phyloP scores from a whole-genome alignment of 2,329 filamentous ascomycete species.

The Penicillium sp. region DNA sequence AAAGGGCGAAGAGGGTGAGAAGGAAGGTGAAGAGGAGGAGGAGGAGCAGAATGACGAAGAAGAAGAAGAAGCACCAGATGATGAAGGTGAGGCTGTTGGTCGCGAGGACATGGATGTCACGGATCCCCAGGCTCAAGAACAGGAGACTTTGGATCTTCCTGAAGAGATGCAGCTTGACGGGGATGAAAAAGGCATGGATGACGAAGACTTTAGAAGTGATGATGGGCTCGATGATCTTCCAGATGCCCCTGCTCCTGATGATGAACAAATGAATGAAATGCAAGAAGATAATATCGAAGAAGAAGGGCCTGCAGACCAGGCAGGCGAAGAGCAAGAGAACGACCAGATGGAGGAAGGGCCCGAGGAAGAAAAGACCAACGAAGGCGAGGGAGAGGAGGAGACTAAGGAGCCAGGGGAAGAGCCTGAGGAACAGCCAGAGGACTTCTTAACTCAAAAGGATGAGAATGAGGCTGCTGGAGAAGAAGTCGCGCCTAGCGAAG shows the following conservation, averaged over 20 bases:
- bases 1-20: conserved; percentile 44
- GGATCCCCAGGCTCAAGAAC: conserved; percentile 79
- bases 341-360: conserved; percentile 47
- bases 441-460: conserved; percentile 53
- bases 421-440: conserved; percentile 58
- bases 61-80: conserved; percentile 53
- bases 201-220: conserved; percentile 44
- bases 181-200: conserved; percentile 61
- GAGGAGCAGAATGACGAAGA: conserved; percentile 64
- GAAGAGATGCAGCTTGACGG: conserved; percentile 86
- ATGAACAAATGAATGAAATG: conserved; percentile 40
- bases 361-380: conserved; percentile 48
- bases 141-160: conserved; percentile 80
- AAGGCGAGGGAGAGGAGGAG: conserved; percentile 55
- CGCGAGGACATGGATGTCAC: conserved; percentile 67
- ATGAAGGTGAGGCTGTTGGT: conserved; percentile 67
- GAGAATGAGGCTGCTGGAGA: conserved; percentile 58
- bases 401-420: conserved; percentile 47
- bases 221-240: conserved; percentile 55
- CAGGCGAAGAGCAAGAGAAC: conserved; percentile 34
- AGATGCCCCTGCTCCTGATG: conserved; percentile 43
- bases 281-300: conserved; percentile 36
- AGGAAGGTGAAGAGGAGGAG: conserved; percentile 55
- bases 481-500: conserved; percentile 55
- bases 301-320: conserved; percentile 37